Evolutionary conservation across 1,284 basidiomycete species (phyloP).

Genomic region (Ceraceosorus guamensis): DNA sequence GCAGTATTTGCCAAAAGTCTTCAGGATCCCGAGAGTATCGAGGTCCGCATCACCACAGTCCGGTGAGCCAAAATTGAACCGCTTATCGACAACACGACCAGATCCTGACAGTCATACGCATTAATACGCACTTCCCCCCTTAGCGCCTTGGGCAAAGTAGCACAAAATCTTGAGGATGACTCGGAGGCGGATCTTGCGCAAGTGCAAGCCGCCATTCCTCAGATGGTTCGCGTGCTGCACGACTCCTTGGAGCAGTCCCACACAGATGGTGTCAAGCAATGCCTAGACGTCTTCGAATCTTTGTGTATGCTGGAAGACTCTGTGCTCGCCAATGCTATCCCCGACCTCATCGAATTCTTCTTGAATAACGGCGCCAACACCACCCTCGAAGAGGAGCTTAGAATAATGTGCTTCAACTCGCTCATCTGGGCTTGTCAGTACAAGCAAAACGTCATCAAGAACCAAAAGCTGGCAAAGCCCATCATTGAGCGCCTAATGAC

Average conservation of each 20-base stretch:
- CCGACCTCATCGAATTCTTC: slow-evolving; percentile 82
- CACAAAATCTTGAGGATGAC: slow-evolving; percentile 82
- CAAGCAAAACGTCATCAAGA: slow-evolving; percentile 93
- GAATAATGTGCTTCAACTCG: slow-evolving; percentile 85
- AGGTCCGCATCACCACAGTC: slow-evolving; percentile 81
- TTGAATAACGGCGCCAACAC: slow-evolving; percentile 75
- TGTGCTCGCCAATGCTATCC: slow-evolving; percentile 78
- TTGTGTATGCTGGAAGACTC: slow-evolving; percentile 86
- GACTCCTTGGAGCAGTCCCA: slow-evolving; percentile 76
- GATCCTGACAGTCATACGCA: not conserved
- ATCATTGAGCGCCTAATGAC: slow-evolving; percentile 90
- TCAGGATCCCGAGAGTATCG: slow-evolving; percentile 75
- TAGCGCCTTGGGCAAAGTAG: slow-evolving; percentile 80
- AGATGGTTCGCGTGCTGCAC: slow-evolving; percentile 82
- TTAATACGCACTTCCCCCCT: slow-evolving; percentile 9
- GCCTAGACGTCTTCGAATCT: slow-evolving; percentile 94
- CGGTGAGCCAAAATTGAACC: slow-evolving; percentile 4
- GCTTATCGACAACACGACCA: not conserved
- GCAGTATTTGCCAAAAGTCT: slow-evolving; percentile 73
- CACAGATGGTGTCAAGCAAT: slow-evolving; percentile 73
- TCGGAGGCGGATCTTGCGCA: slow-evolving; percentile 84
- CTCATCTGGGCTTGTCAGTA: slow-evolving; percentile 86
- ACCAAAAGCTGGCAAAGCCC: slow-evolving; percentile 71
- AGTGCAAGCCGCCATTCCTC: slow-evolving; percentile 81
- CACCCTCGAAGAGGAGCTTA: slow-evolving; percentile 69